Evolutionary conservation across 768 basidiomycete genomes (phyloP).

Genomic region (Dioszegia hungarica): DNA sequence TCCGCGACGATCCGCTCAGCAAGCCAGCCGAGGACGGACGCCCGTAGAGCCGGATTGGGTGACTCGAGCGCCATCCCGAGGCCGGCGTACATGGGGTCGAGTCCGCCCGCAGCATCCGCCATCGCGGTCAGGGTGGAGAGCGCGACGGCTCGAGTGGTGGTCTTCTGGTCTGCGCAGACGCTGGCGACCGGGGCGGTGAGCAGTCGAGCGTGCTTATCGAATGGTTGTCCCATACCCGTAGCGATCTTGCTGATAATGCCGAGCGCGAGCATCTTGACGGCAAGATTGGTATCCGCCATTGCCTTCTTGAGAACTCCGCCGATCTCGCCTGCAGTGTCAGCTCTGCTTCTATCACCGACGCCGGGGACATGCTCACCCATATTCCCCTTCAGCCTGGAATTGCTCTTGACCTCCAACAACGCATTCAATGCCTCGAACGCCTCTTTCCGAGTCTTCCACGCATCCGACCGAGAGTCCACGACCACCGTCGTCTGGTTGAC

Average conservation of each 20-base stretch:
- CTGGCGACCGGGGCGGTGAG: conserved; percentile 72
- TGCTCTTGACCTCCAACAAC: conserved; percentile 80
- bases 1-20: conserved; percentile 49
- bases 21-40: conserved; percentile 49
- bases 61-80: conserved; percentile 76
- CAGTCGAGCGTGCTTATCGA: conserved; percentile 79
- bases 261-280: conserved; percentile 82
- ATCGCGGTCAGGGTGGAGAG: conserved; percentile 75
- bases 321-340: conserved; percentile 68
- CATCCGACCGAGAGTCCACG: conserved; percentile 79
- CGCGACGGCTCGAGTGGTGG: conserved; percentile 72
- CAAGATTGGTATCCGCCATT: conserved; percentile 86
- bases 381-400: conserved; percentile 81
- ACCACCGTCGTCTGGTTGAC: conserved; percentile 78
- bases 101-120: conserved; percentile 71
- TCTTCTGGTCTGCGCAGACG: conserved; percentile 89
- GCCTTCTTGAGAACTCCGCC: conserved; percentile 80
- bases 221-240: conserved; percentile 88
- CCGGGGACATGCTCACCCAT: conserved; percentile 61
- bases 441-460: conserved; percentile 96
- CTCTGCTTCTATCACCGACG: neutral
- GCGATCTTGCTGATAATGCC: conserved; percentile 87
- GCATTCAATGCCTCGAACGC: conserved; percentile 78
- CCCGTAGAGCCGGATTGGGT: conserved; percentile 76
- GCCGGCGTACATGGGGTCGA: conserved; percentile 75